Percentiles rank a stretch among this genome's conserved stretches.
These are phyloP conservation scores for Eucalyptus cloeziana DNA, from an alignment of 345 rosid genomes.

Conservation along the genomic window DNA sequence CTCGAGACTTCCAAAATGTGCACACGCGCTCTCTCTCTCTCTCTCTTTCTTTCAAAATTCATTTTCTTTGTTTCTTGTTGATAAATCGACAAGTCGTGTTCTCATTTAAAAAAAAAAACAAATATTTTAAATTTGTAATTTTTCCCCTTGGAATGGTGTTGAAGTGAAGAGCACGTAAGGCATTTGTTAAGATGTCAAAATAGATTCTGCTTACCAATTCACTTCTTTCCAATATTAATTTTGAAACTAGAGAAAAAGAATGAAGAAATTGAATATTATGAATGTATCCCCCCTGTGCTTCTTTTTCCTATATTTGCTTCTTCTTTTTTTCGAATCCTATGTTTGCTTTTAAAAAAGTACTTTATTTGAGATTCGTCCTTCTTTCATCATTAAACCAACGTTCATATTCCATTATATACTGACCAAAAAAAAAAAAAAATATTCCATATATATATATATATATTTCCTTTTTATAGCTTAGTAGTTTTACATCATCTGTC, in stretches of 20 bases:
- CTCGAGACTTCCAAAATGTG: not conserved
- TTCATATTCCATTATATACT: not conserved
- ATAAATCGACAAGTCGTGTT: not conserved
- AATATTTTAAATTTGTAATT: not conserved
- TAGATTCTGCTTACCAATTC: not conserved
- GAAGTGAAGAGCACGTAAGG: not conserved
- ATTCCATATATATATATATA: too few relatives aligned
- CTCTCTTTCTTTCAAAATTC: not conserved
- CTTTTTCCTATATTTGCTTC: not conserved
- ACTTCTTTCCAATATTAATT: not conserved
- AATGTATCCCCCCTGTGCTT: accelerated
- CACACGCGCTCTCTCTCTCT: accelerated
- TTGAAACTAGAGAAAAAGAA: not conserved
- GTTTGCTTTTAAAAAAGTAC: not conserved
- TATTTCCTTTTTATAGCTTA: not conserved
- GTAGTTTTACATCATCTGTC: not conserved
- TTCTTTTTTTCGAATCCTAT: not conserved
- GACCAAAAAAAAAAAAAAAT: too few relatives aligned
- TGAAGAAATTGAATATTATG: not conserved
- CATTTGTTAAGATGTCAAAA: not conserved
- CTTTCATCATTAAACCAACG: not conserved
- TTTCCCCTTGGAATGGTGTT: not conserved
- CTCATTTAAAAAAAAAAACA: not conserved
- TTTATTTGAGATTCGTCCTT: not conserved
- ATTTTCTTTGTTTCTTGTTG: not conserved